Evolutionary conservation across 768 basidiomycete species (phyloP).

Genomic region (Podaxis carcinomalis): DNA sequence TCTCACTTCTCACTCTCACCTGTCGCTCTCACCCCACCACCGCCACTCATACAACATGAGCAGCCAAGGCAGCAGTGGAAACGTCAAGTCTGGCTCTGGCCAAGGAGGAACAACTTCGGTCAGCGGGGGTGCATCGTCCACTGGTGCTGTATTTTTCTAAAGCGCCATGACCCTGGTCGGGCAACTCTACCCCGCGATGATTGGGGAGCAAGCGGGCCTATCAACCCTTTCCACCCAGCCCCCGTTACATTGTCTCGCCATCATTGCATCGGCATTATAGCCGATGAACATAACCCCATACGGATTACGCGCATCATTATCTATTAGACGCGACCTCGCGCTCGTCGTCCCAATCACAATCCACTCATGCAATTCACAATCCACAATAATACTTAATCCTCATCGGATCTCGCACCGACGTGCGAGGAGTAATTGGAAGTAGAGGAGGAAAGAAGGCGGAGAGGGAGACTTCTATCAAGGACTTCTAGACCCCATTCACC

Average conservation of each 20-base stretch:
- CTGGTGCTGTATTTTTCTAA: slow-evolving; percentile 61
- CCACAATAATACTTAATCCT: slow-evolving; percentile 11
- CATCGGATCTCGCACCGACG: not conserved
- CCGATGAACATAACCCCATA: not conserved
- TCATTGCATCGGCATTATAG: not conserved
- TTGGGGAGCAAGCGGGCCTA: not conserved
- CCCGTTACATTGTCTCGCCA: not conserved
- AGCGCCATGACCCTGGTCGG: slow-evolving; percentile 14
- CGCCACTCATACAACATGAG: slow-evolving; percentile 25
- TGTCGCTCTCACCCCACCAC: slow-evolving; percentile 9
- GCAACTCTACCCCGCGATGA: slow-evolving; percentile 1
- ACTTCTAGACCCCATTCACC: slow-evolving; percentile 23
- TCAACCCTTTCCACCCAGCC: not conserved
- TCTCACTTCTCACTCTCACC: not conserved
- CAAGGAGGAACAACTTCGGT: slow-evolving; percentile 37
- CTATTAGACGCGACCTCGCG: slow-evolving; percentile 1
- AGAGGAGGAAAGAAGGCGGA: not conserved
- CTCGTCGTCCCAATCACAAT: slow-evolving; percentile 3
- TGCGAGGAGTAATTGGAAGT: not conserved
- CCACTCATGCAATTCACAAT: slow-evolving; percentile 8
- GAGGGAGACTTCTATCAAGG: slow-evolving; percentile 16
- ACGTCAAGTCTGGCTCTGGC: slow-evolving; percentile 26
- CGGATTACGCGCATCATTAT: not conserved
- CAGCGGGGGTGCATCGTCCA: slow-evolving; percentile 44
- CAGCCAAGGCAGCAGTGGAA: slow-evolving; percentile 34